These are phyloP conservation scores for Cenchrus americanus DNA, from an alignment of 176 grass and related monocot species.

Conservation along the genomic window DNA sequence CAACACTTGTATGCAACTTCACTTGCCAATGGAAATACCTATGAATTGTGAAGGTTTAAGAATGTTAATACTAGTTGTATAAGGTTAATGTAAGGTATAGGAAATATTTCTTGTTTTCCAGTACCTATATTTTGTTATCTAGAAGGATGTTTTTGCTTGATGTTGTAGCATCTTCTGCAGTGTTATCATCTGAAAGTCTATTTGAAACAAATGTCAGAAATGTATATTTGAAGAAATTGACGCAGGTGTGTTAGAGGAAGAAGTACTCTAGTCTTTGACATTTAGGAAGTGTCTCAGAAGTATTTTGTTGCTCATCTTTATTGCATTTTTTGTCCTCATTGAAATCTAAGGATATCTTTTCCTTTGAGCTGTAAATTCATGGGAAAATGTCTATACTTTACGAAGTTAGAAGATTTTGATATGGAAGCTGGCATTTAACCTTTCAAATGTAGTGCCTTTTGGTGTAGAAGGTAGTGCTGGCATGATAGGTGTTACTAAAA, in stretches of 20 bases:
- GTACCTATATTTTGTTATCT: not conserved
- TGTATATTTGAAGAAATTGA: not conserved
- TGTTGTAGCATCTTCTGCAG: not conserved
- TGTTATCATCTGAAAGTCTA: not conserved
- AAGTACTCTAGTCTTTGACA: not conserved
- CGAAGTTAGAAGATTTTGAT: no score
- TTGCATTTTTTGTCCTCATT: not conserved
- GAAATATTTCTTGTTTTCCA: no score
- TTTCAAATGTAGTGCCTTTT: no score
- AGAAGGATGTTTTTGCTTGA: not conserved
- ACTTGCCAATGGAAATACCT: not conserved
- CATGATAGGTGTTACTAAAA: no score
- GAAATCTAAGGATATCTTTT: not conserved
- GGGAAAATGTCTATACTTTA: not conserved
- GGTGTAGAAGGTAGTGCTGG: no score
- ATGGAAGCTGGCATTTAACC: no score
- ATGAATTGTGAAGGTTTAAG: no score
- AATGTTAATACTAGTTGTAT: no score
- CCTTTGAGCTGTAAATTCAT: not conserved
- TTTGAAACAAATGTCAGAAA: not conserved
- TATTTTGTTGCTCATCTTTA: not conserved
- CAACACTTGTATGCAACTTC: not conserved
- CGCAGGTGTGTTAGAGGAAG: not conserved
- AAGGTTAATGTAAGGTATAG: no score
- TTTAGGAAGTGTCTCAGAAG: not conserved